phyloP scores from a whole-genome alignment of 169 alveolate species.

The Perkinsus chesapeaki region DNA sequence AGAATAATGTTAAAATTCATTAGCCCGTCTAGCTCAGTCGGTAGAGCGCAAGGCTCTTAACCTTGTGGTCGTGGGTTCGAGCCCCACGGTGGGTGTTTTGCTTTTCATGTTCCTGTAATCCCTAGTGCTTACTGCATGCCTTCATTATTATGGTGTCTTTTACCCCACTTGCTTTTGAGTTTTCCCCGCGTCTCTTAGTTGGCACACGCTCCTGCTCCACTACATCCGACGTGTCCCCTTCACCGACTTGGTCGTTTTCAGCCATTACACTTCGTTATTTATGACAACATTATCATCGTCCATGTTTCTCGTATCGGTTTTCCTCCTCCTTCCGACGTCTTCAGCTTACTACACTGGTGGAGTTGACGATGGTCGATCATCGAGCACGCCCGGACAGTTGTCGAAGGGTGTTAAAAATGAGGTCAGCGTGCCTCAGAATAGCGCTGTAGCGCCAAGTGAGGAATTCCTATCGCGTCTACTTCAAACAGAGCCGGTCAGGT shows the following conservation, averaged over 20 bases:
- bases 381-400: background rate
- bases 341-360: background rate
- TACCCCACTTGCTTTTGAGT: too few relatives aligned
- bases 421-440: background rate
- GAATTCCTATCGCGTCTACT: background rate
- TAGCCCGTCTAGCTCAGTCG: slow-evolving; percentile 98
- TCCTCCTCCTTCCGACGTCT: background rate
- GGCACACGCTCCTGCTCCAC: too few relatives aligned
- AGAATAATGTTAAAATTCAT: background rate
- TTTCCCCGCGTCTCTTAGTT: too few relatives aligned
- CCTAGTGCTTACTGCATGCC: background rate
- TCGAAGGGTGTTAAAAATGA: background rate
- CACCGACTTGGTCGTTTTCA: too few relatives aligned
- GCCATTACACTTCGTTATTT: background rate
- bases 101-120: background rate
- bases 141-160: too few relatives aligned
- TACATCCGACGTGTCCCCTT: too few relatives aligned
- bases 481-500: background rate
- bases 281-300: background rate
- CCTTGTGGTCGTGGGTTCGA: slow-evolving; percentile 99
- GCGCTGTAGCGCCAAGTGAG: background rate
- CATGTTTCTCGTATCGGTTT: background rate
- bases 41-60: slow-evolving; percentile 99
- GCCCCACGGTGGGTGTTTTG: slow-evolving; percentile 68
- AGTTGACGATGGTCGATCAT: background rate